Evolutionary conservation across 2,329 filamentous ascomycete genomes (phyloP).

Genomic region (Colletotrichum chrysophilum): DNA sequence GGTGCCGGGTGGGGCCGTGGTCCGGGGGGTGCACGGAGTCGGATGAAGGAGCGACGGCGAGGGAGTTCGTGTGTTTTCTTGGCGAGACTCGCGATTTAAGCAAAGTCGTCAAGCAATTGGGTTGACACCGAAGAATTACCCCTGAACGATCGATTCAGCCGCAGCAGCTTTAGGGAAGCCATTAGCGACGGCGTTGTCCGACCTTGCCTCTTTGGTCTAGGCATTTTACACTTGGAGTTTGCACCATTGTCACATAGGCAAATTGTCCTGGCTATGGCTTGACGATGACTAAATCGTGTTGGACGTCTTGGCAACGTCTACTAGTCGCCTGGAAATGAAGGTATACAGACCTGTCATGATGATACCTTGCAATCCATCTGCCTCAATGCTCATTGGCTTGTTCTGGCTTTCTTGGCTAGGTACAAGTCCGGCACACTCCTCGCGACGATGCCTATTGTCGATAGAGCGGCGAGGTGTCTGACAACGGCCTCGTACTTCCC

Average conservation of each 20-base stretch:
- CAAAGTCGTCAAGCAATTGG: neutral
- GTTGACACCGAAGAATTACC: neutral
- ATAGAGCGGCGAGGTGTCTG: neutral
- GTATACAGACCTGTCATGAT: neutral
- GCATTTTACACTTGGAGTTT: neutral
- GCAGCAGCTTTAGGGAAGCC: constrained; percentile 6
- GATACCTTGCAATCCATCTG: neutral
- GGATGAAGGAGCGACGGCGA: neutral
- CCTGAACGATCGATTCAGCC: constrained; percentile 6
- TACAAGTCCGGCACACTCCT: neutral
- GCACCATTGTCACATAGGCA: neutral
- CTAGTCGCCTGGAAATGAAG: neutral
- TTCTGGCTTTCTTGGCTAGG: neutral
- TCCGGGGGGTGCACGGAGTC: neutral
- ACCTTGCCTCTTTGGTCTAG: neutral
- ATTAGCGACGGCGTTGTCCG: neutral
- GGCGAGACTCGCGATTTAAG: neutral
- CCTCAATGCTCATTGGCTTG: neutral
- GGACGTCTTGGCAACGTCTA: neutral
- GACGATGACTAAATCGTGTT: neutral
- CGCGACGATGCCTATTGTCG: neutral
- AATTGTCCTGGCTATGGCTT: neutral
- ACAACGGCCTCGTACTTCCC: no score
- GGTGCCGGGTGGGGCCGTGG: neutral
- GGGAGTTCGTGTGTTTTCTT: neutral